phyloP scores from a whole-genome alignment of 306 rosid species.

The Prosopis cineraria region DNA sequence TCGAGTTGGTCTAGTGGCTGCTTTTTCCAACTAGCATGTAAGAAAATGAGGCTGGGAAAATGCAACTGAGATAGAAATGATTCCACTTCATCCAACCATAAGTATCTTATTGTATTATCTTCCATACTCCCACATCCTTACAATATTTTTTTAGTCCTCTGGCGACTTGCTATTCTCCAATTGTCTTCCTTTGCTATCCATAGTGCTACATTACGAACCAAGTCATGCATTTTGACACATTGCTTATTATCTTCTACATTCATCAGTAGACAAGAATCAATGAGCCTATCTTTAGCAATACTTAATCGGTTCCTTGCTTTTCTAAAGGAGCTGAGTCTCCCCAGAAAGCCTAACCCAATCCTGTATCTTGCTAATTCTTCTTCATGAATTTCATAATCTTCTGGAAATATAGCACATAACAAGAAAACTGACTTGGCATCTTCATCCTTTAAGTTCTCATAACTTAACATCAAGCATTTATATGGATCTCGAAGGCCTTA shows the following conservation, averaged over 20 bases:
- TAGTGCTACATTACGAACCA: not conserved
- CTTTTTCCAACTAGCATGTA: not conserved
- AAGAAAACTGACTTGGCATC: not conserved
- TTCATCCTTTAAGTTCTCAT: not conserved
- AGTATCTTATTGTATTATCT: not conserved
- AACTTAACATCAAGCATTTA: too few relatives aligned
- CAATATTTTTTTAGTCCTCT: too few relatives aligned
- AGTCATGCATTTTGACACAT: not conserved
- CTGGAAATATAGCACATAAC: slow-evolving; percentile 1
- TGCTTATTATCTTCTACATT: not conserved
- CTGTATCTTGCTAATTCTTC: not conserved
- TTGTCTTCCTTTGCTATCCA: not conserved
- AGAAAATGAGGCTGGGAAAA: not conserved
- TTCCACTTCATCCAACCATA: not conserved
- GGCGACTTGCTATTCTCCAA: not conserved
- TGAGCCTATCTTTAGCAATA: not conserved
- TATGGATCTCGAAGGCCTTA: not conserved
- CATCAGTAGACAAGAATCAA: not conserved
- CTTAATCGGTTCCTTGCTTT: not conserved
- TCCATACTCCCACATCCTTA: not conserved
- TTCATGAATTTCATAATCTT: not conserved
- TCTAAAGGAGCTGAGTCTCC: not conserved
- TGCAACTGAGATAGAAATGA: not conserved
- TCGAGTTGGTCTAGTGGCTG: fast-evolving
- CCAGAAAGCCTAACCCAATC: not conserved